Percentiles rank a stretch among this genome's conserved stretches.
These are phyloP conservation scores for Tricladium varicosporioides DNA, from an alignment of 2,329 filamentous ascomycete genomes.

Conservation along the genomic window DNA sequence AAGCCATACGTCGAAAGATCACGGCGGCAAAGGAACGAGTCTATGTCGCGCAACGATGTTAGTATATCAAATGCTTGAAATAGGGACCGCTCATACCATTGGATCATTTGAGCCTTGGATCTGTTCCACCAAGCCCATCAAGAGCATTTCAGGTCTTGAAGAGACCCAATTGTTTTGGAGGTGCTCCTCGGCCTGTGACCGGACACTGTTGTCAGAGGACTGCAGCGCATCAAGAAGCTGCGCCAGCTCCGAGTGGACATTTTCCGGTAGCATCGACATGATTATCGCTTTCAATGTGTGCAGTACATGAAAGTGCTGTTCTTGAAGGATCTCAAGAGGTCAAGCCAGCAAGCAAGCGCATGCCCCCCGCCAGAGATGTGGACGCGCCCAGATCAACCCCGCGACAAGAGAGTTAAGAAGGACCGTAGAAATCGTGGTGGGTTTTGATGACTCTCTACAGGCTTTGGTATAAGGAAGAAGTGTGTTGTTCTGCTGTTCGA, in stretches of 20 bases:
- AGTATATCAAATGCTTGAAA: background rate
- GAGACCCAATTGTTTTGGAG: conserved; percentile 87
- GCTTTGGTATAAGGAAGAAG: too few relatives aligned
- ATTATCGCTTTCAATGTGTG: conserved; percentile 5
- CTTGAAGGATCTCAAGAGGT: background rate
- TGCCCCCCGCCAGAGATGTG: background rate
- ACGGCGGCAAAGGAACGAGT: conserved; percentile 89
- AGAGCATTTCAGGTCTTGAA: conserved; percentile 76
- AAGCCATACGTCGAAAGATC: conserved; percentile 90
- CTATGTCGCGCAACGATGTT: conserved; percentile 43
- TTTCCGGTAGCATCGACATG: conserved; percentile 84
- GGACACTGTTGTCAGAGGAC: conserved; percentile 82
- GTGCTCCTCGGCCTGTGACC: conserved; percentile 85
- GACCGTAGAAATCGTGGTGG: too few relatives aligned
- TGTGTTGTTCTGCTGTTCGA: too few relatives aligned
- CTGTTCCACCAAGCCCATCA: conserved; percentile 95
- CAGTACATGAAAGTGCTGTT: background rate
- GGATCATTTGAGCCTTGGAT: conserved; percentile 66
- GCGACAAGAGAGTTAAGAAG: background rate
- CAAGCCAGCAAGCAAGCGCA: conserved; percentile 3
- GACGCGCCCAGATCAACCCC: background rate
- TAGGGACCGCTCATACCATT: conserved; percentile 22
- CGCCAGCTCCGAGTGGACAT: conserved; percentile 79
- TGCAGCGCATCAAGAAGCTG: conserved; percentile 87
- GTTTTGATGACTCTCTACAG: too few relatives aligned